phyloP scores from a whole-genome alignment of 2,329 filamentous ascomycete species.

The Thelonectria olida region DNA sequence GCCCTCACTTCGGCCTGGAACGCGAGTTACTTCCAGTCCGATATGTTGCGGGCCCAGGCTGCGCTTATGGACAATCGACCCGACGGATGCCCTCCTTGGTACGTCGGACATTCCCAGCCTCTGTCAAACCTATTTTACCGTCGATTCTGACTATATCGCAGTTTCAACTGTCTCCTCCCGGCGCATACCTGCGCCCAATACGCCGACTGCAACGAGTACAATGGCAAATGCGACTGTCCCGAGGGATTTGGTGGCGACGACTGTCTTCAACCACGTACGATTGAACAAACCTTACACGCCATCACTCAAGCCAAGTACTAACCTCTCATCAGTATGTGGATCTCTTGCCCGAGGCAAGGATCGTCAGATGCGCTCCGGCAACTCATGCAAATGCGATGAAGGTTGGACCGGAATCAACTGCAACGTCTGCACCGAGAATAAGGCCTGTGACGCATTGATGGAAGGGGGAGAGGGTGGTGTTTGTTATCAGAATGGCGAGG shows the following conservation, averaged over 20 bases:
- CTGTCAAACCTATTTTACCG: neutral
- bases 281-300: slow-evolving; percentile 1
- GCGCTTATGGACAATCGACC: slow-evolving; percentile 78
- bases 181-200: slow-evolving; percentile 93
- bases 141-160: slow-evolving; percentile 47
- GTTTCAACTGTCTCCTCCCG: slow-evolving; percentile 98
- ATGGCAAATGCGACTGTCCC: slow-evolving; percentile 92
- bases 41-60: slow-evolving; percentile 72
- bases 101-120: slow-evolving; percentile 18
- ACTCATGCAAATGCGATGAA: slow-evolving; percentile 84
- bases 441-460: slow-evolving; percentile 89
- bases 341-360: slow-evolving; percentile 84
- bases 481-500: slow-evolving; percentile 90
- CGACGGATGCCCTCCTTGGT: slow-evolving; percentile 82
- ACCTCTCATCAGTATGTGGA: slow-evolving; percentile 73
- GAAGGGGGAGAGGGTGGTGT: slow-evolving; percentile 82
- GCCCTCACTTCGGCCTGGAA: slow-evolving; percentile 51
- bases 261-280: slow-evolving; percentile 80
- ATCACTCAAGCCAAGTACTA: slow-evolving; percentile 6
- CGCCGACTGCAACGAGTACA: slow-evolving; percentile 86
- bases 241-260: slow-evolving; percentile 94
- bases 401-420: slow-evolving; percentile 98
- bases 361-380: slow-evolving; percentile 75
- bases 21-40: slow-evolving; percentile 69
- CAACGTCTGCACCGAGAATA: slow-evolving; percentile 88